phyloP scores from a whole-genome alignment of 2,329 filamentous ascomycete species.

The Ascochyta lentis region DNA sequence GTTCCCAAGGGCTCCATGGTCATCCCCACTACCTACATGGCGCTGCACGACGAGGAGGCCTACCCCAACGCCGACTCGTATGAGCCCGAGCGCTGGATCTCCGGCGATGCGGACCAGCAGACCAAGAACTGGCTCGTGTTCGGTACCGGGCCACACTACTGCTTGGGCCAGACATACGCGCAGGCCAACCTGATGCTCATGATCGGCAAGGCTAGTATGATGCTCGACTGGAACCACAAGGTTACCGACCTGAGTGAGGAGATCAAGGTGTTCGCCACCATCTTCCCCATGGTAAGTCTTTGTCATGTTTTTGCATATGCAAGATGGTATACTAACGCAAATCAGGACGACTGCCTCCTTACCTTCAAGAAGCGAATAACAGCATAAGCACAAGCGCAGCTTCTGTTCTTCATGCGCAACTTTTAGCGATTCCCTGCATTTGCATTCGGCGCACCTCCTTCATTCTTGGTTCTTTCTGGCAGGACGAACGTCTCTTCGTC shows the following conservation, averaged over 20 bases:
- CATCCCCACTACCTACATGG: slow-evolving; percentile 87
- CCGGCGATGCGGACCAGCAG: slow-evolving; percentile 85
- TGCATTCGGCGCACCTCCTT: slow-evolving; percentile 25
- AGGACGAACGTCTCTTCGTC: slow-evolving; percentile 18
- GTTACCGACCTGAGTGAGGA: slow-evolving; percentile 84
- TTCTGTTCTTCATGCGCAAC: slow-evolving; percentile 27
- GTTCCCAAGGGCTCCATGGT: slow-evolving; percentile 95
- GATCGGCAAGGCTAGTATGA: slow-evolving; percentile 86
- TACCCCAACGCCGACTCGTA: slow-evolving; percentile 83
- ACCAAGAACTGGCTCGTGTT: slow-evolving; percentile 98
- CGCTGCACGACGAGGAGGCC: slow-evolving; percentile 89
- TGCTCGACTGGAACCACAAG: slow-evolving; percentile 89
- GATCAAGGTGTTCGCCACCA: slow-evolving; percentile 98
- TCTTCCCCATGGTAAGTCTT: slow-evolving; percentile 86
- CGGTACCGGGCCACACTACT: slow-evolving; percentile 95
- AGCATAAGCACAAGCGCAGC: slow-evolving; percentile 20
- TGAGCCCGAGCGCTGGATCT: slow-evolving; percentile 68
- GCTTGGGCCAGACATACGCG: slow-evolving; percentile 90
- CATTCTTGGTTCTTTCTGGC: slow-evolving; percentile 26
- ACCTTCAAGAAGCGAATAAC: slow-evolving; percentile 63
- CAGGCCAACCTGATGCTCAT: slow-evolving; percentile 87
- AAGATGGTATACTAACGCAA: slow-evolving; percentile 23
- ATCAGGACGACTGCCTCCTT: slow-evolving; percentile 81
- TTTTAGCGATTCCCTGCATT: slow-evolving; percentile 36
- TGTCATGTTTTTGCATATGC: neutral